Conservation (phyloP, 306 rosid species). For the Mimosa bimucronata region DNA sequence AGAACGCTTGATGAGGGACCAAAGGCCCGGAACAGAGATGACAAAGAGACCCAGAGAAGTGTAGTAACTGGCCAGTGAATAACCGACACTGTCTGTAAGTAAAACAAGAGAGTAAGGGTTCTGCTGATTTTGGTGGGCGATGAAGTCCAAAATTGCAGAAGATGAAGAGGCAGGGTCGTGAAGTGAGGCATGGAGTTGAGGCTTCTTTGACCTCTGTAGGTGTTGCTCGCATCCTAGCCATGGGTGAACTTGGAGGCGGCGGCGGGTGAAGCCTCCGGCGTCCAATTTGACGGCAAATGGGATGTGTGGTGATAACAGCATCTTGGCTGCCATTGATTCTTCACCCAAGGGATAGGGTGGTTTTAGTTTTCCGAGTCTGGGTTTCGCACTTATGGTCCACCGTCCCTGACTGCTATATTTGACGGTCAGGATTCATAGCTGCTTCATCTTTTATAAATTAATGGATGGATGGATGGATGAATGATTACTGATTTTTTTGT, state of each 20-base stretch:
- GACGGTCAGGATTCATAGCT: background rate
- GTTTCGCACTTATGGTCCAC: background rate
- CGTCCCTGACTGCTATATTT: background rate
- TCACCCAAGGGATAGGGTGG: slow-evolving; percentile 23
- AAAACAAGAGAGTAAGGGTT: slow-evolving; percentile 45
- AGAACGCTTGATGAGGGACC: slow-evolving; percentile 99
- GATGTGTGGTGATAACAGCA: slow-evolving; percentile 35
- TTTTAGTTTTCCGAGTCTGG: background rate
- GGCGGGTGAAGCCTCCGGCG: background rate
- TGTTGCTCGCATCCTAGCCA: slow-evolving; percentile 36
- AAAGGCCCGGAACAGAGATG: slow-evolving; percentile 89
- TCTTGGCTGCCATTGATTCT: slow-evolving; percentile 40
- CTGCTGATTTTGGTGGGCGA: slow-evolving; percentile 40
- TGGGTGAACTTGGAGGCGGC: slow-evolving; percentile 29
- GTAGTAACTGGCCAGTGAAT: slow-evolving; percentile 86
- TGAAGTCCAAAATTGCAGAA: slow-evolving; percentile 36
- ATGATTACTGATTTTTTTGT: no score
- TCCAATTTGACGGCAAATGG: slow-evolving; percentile 27
- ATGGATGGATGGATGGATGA: no score
- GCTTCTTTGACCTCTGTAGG: slow-evolving; percentile 38
- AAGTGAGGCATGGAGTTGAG: slow-evolving; percentile 45
- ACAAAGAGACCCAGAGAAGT: slow-evolving; percentile 96
- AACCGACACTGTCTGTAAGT: slow-evolving; percentile 61
- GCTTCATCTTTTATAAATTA: no score
- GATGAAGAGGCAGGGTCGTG: slow-evolving; percentile 46